phyloP scores from a whole-genome alignment of 768 basidiomycete genomes.

The Sarcodon sp. region DNA sequence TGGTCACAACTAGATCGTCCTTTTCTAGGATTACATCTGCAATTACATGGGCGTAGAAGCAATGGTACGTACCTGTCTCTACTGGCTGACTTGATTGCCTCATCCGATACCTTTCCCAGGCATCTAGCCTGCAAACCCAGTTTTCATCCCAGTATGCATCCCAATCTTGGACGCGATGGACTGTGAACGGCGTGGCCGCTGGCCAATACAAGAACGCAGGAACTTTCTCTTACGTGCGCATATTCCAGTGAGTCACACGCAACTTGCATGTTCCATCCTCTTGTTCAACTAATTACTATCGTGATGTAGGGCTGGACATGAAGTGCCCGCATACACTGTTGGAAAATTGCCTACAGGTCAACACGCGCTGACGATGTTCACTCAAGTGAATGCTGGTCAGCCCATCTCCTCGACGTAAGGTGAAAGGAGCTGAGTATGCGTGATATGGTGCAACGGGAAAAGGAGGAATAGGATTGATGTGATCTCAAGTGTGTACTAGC shows the following conservation, averaged over 20 bases:
- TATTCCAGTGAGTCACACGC: constrained; percentile 13
- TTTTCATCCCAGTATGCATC: constrained; percentile 27
- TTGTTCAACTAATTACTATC: neutral
- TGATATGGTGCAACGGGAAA: no score
- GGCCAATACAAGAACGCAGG: constrained; percentile 50
- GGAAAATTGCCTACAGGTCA: constrained; percentile 11
- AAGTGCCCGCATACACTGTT: constrained; percentile 17
- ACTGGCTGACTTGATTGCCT: neutral
- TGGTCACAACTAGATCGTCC: constrained; percentile 1
- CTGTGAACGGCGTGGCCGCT: constrained; percentile 32
- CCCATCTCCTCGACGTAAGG: constrained; percentile 12
- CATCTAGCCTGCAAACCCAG: constrained; percentile 32
- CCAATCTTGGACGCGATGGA: constrained; percentile 33
- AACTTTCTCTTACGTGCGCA: constrained; percentile 39
- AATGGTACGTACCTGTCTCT: constrained; percentile 24
- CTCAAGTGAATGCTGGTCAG: constrained; percentile 16
- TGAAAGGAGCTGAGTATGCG: no score
- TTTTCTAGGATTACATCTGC: constrained; percentile 30
- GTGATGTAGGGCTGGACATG: constrained; percentile 9
- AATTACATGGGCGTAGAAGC: constrained; percentile 45
- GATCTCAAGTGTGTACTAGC: no score
- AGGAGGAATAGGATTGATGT: no score
- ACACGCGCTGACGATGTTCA: constrained; percentile 19
- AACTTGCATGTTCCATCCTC: constrained; percentile 14
- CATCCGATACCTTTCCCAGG: constrained; percentile 13